Percentiles rank a stretch among this genome's conserved stretches.
Evolutionary conservation across 257 asterid genomes (phyloP).

Genomic region (Eucommia ulmoides): DNA sequence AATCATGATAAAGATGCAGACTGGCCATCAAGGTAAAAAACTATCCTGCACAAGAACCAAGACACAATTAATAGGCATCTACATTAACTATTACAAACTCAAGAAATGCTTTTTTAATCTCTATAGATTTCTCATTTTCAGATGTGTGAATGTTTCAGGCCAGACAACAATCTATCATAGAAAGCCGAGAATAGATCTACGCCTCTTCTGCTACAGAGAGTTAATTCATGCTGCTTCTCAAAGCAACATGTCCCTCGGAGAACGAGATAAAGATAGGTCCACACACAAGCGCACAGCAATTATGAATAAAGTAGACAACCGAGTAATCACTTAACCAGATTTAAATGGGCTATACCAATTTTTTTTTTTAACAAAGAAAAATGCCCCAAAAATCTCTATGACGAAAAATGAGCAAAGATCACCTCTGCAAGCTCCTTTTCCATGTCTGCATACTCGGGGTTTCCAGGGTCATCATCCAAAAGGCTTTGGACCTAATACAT

Average conservation of each 20-base stretch:
- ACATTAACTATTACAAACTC: no score
- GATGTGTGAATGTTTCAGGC: slow-evolving; percentile 20
- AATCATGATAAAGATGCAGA: slow-evolving; percentile 50
- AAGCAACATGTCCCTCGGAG: slow-evolving; percentile 43
- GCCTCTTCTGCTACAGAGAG: slow-evolving; percentile 43
- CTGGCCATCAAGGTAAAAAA: slow-evolving; percentile 77
- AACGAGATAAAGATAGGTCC: slow-evolving; percentile 20
- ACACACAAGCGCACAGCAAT: slow-evolving; percentile 10
- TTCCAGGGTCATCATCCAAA: slow-evolving; percentile 63
- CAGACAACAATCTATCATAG: no score
- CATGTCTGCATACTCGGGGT: slow-evolving; percentile 86
- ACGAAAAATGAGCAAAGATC: slow-evolving; percentile 12
- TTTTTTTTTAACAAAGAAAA: no score
- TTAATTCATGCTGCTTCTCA: slow-evolving; percentile 53
- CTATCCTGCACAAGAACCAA: slow-evolving; percentile 92
- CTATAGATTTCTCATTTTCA: slow-evolving; percentile 31
- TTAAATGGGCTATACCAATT: no score
- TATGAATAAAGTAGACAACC: slow-evolving; percentile 10
- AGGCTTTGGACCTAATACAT: slow-evolving; percentile 53
- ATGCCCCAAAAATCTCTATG: no score
- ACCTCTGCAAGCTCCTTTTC: slow-evolving; percentile 97
- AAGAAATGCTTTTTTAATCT: slow-evolving; percentile 36
- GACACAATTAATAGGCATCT: slow-evolving; percentile 83
- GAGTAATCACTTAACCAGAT: slow-evolving; percentile 5
- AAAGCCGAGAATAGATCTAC: no score